phyloP scores from a whole-genome alignment of 2,329 filamentous ascomycete species.

The Alternaria sp. region DNA sequence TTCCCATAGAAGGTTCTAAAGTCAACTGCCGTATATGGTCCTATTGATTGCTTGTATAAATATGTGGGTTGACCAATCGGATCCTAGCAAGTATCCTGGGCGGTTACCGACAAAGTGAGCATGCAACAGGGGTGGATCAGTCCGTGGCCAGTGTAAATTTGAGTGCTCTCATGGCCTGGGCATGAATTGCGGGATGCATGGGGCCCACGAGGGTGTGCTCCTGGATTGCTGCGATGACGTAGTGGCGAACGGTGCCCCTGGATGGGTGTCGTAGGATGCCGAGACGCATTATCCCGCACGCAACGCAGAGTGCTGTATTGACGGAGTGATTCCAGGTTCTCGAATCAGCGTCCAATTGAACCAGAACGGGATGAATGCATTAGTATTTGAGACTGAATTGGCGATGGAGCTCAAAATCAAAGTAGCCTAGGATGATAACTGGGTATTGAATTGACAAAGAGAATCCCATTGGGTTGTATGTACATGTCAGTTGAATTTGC shows the following conservation, averaged over 20 bases:
- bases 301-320: neutral
- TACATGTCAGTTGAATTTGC: conserved; percentile 1
- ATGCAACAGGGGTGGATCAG: neutral
- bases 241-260: neutral
- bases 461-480: conserved; percentile 10
- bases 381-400: neutral
- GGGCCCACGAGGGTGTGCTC: neutral
- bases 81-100: neutral
- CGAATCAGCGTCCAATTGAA: neutral
- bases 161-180: neutral
- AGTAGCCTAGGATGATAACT: neutral
- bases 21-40: conserved; percentile 2
- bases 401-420: neutral
- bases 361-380: neutral
- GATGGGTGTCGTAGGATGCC: neutral
- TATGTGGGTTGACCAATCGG: neutral
- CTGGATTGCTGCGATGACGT: neutral
- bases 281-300: neutral
- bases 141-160: neutral
- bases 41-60: conserved; percentile 1
- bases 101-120: neutral
- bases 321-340: neutral
- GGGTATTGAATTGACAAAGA: conserved; percentile 6
- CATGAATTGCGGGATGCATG: neutral
- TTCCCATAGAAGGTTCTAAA: neutral